Evolutionary conservation across 1,139 yeast genomes (phyloP).

Genomic region (Geotrichum citri-aurantii): DNA sequence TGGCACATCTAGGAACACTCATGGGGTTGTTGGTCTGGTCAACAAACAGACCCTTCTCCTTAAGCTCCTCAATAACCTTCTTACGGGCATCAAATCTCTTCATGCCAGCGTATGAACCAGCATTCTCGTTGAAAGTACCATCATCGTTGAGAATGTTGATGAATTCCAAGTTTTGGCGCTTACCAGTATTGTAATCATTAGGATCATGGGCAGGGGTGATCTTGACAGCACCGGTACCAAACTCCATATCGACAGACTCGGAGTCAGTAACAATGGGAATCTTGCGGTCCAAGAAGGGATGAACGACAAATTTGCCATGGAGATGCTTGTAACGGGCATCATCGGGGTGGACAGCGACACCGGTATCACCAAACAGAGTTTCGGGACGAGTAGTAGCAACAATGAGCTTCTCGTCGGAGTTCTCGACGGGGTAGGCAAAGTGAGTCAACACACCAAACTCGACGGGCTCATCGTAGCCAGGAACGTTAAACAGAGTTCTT

Average conservation of each 20-base stretch:
- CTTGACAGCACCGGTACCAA: slow-evolving; percentile 99
- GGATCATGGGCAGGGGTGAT: slow-evolving; percentile 98
- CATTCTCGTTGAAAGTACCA: slow-evolving; percentile 82
- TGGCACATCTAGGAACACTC: slow-evolving; percentile 88
- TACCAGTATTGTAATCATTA: slow-evolving; percentile 95
- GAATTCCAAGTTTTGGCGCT: slow-evolving; percentile 83
- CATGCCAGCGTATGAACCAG: slow-evolving; percentile 83
- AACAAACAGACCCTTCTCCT: slow-evolving; percentile 65
- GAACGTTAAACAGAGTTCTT: slow-evolving; percentile 73
- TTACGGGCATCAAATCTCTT: slow-evolving; percentile 93
- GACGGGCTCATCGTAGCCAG: slow-evolving; percentile 82
- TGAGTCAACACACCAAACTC: slow-evolving; percentile 96
- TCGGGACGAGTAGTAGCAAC: slow-evolving; percentile 99
- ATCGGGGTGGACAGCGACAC: slow-evolving; percentile 93
- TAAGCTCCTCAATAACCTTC: slow-evolving; percentile 73
- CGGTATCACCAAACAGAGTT: slow-evolving; percentile 96
- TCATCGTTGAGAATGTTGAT: slow-evolving; percentile 88
- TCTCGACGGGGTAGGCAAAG: slow-evolving; percentile 84
- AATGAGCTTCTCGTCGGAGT: slow-evolving; percentile 77
- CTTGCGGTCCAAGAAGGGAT: slow-evolving; percentile 82
- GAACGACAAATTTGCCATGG: slow-evolving; percentile 87
- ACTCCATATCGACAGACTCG: slow-evolving; percentile 97
- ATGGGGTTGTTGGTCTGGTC: slow-evolving; percentile 92
- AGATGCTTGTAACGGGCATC: slow-evolving; percentile 88
- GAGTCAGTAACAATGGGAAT: slow-evolving; percentile 84